Evolutionary conservation across 1,139 yeast genomes (phyloP), one percentile per base, ranked within the genome.

Genomic region (Candida sp.): DNA sequence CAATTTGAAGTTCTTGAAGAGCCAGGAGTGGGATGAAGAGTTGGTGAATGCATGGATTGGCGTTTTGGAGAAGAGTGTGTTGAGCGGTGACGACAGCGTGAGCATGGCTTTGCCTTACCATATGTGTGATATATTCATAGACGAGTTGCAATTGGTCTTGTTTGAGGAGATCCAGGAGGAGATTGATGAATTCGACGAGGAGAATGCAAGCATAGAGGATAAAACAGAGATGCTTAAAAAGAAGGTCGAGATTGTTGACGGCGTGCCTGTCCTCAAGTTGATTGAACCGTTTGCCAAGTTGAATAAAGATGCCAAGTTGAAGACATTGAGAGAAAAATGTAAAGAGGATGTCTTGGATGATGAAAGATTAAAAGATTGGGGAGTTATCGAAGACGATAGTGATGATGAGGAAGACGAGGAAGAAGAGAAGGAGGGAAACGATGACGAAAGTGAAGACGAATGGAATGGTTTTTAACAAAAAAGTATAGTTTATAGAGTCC

Each of bases 101-200:
- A 88, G 96, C 44, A 81, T 81, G 58, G 96, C 96, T 27, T 79
- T 94, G 49, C 86, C 97, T 33, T 84, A 89, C 68, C 99, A 94
- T 70, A 70, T 94, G 49, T 80, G 90, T 58, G 99, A 94, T 70
- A 84, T 94, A 17, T 86, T 83, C 64, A 68, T 90, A 43, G 98
- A 93, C 62, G 99, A 94, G 68, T 73, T 94, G 57, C 96, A 88
- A 61, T 78, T 80, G 55, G 81, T 87, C 7, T 66, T 88, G 51
- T 81, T 83, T 54, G 82, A 74, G 42, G 79, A 72, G 5, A 62
- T 75, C 44, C 77, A 72, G 38, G 74, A 74, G 31, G 82, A 77
- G 23, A 79, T 76, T 28, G 73, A 70, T 31, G 73, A 69, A 33
- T 72, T 68, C 17, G 66, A 61, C 32, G 61, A 62, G 7, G 69